Conservation (phyloP, 164 flowering plant genomes). For the Stephania cephalantha region DNA sequence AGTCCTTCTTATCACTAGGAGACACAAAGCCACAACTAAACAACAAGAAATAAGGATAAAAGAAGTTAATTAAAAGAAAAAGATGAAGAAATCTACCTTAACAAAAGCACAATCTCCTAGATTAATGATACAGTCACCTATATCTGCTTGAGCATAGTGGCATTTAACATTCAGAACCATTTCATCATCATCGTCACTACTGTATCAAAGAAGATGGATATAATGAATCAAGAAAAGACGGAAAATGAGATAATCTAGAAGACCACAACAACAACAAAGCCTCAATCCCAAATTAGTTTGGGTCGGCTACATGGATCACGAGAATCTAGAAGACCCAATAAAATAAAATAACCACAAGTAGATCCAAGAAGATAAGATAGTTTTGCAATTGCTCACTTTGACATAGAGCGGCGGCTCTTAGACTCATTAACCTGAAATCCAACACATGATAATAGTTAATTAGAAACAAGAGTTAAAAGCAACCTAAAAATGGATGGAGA, state of each 20-base stretch:
- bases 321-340: background rate
- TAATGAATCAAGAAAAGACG: conserved; percentile 3
- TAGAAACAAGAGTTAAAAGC: background rate
- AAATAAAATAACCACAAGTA: conserved; percentile 2
- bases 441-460: background rate
- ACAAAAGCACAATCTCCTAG: conserved; percentile 57
- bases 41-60: background rate
- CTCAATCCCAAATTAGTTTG: too few relatives aligned
- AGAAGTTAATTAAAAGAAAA: background rate
- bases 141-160: conserved; percentile 50
- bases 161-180: conserved; percentile 41
- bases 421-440: background rate
- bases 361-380: background rate
- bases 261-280: background rate
- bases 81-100: conserved; percentile 29
- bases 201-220: conserved; percentile 16
- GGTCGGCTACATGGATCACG: too few relatives aligned
- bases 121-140: conserved; percentile 30
- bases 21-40: background rate
- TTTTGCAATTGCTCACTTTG: background rate
- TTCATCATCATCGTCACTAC: conserved; percentile 41
- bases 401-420: background rate
- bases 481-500: background rate
- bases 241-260: background rate
- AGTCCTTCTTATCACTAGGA: background rate